phyloP scores from a whole-genome alignment of 345 rosid genomes.

The Populus ilicifolia region DNA sequence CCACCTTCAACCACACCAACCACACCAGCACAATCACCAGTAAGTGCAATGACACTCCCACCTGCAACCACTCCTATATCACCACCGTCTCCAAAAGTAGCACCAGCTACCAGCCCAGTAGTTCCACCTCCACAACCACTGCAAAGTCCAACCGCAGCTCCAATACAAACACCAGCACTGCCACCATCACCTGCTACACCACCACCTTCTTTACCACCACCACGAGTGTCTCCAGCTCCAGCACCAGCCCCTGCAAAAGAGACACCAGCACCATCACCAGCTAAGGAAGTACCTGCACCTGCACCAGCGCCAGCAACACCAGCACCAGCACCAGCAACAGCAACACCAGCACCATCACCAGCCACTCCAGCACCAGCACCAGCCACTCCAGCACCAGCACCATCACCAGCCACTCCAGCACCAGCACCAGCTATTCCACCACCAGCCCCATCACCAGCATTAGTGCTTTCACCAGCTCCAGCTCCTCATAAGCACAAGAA shows the following conservation, averaged over 20 bases:
- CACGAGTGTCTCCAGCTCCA: constrained; percentile 12
- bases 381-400: constrained; percentile 11
- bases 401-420: not conserved
- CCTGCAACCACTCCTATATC: constrained; percentile 45
- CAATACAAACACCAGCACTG: constrained; percentile 47
- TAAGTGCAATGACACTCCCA: constrained; percentile 41
- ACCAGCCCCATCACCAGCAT: constrained; percentile 34
- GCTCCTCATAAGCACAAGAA: constrained; percentile 24
- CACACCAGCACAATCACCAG: constrained; percentile 41
- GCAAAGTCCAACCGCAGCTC: constrained; percentile 43
- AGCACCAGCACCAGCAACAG: constrained; percentile 36
- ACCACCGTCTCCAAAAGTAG: constrained; percentile 54
- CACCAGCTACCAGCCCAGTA: constrained; percentile 58
- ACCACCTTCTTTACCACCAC: constrained; percentile 25
- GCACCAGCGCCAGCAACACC: constrained; percentile 25
- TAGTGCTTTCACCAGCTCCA: constrained; percentile 20
- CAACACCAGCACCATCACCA: constrained; percentile 31
- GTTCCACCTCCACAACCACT: constrained; percentile 57
- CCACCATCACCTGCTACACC: constrained; percentile 34
- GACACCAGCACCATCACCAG: constrained; percentile 33
- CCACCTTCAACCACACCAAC: constrained; percentile 38
- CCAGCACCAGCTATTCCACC: constrained; percentile 32
- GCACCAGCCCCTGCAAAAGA: constrained; percentile 22
- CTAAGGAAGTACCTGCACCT: constrained; percentile 22
- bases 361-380: constrained; percentile 35